These are phyloP conservation scores for Penicillium bovifimosum DNA, from an alignment of 495 filamentous ascomycete genomes.

Conservation along the genomic window DNA sequence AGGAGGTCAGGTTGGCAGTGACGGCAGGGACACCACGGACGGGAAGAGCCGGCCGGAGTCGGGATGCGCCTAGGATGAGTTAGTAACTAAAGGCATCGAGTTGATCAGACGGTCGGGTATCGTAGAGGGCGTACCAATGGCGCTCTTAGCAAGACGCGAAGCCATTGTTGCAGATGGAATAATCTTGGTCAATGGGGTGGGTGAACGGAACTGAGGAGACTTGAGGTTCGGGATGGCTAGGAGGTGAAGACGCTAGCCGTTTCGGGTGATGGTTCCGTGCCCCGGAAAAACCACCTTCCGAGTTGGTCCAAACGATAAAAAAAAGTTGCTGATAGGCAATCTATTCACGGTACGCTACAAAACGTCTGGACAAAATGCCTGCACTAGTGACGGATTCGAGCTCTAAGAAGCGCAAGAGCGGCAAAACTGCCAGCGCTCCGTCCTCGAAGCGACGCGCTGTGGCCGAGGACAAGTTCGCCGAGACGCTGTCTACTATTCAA, in stretches of 20 bases:
- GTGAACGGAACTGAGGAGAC: conserved; percentile 44
- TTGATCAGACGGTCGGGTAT: background rate
- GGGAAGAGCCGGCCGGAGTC: conserved; percentile 70
- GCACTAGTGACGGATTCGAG: conserved; percentile 15
- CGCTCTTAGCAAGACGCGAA: conserved; percentile 87
- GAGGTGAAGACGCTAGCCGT: conserved; percentile 75
- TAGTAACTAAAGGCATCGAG: conserved; percentile 21
- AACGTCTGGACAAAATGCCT: conserved; percentile 29
- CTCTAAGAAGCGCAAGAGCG: conserved; percentile 42
- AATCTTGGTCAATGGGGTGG: conserved; percentile 34
- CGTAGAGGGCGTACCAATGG: conserved; percentile 64
- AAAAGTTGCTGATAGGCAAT: conserved; percentile 15
- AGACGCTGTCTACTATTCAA: conserved; percentile 54
- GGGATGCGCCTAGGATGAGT: conserved; percentile 68
- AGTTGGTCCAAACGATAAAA: conserved; percentile 30
- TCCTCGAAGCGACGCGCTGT: conserved; percentile 45
- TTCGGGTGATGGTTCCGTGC: conserved; percentile 61
- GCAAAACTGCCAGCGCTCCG: conserved; percentile 30
- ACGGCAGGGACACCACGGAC: conserved; percentile 65
- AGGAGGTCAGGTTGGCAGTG: conserved; percentile 55
- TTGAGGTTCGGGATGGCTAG: conserved; percentile 63
- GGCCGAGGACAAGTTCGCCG: conserved; percentile 38
- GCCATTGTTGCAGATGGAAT: conserved; percentile 67
- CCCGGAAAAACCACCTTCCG: conserved; percentile 37
- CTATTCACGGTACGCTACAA: background rate